Evolutionary conservation across 768 basidiomycete genomes (phyloP).

Genomic region (Mycena floridula): DNA sequence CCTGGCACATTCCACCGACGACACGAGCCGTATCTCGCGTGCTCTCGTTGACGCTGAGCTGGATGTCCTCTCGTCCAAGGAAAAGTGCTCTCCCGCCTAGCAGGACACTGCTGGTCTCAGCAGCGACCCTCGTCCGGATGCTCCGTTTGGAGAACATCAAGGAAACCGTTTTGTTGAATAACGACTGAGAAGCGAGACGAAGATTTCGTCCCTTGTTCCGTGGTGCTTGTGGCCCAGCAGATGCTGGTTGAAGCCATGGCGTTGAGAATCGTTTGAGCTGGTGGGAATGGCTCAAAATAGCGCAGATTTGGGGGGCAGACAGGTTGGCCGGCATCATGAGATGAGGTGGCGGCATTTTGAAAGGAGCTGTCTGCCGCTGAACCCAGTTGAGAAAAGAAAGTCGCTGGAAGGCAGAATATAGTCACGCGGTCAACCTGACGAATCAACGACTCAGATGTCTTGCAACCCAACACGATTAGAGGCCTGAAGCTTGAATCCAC

Average conservation of each 20-base stretch:
- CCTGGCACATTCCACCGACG: constrained; percentile 92
- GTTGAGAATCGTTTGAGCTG: constrained; percentile 53
- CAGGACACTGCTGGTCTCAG: constrained; percentile 73
- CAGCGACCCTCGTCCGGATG: constrained; percentile 85
- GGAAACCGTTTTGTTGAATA: constrained; percentile 81
- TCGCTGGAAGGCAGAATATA: too few species aligned
- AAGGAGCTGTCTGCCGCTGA: too few species aligned
- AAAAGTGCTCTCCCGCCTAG: constrained; percentile 91
- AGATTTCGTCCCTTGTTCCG: constrained; percentile 26
- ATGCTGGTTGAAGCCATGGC: constrained; percentile 69
- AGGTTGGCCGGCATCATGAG: constrained; percentile 90
- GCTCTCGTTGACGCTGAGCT: constrained; percentile 93
- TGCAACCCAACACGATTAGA: too few species aligned
- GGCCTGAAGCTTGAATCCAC: too few species aligned
- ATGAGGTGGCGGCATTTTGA: constrained; percentile 49
- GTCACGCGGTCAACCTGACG: too few species aligned
- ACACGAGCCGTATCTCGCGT: constrained; percentile 81
- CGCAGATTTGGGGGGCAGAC: constrained; percentile 62
- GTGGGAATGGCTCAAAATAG: constrained; percentile 59
- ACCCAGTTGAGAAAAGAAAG: too few species aligned
- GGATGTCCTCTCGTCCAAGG: constrained; percentile 85
- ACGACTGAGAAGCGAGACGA: constrained; percentile 64
- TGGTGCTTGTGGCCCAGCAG: constrained; percentile 27
- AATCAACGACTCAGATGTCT: too few species aligned
- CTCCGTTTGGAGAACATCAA: constrained; percentile 90